These are phyloP conservation scores for Staphylotrichum tortipilum DNA, from an alignment of 495 filamentous ascomycete species.

Conservation along the genomic window DNA sequence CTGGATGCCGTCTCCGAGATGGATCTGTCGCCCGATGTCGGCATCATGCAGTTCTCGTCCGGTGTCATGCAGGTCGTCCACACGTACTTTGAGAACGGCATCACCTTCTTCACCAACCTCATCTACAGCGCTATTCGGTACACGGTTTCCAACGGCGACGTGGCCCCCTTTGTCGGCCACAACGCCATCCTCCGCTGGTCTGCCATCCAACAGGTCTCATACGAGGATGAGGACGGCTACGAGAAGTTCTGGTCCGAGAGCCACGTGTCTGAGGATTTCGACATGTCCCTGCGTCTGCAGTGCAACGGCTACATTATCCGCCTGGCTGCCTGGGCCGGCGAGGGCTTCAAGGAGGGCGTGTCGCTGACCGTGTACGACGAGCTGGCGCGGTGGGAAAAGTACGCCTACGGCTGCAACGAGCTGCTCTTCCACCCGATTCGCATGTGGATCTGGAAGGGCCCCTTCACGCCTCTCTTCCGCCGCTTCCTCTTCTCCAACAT, in stretches of 20 bases:
- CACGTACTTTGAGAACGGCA: conserved; percentile 65
- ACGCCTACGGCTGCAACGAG: conserved; percentile 82
- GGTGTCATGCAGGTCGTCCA: conserved; percentile 75
- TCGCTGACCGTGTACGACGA: conserved; percentile 82
- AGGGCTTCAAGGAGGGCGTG: conserved; percentile 78
- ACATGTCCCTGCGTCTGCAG: conserved; percentile 76
- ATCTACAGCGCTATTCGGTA: conserved; percentile 73
- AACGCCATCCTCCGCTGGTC: conserved; percentile 75
- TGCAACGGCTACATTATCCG: conserved; percentile 64
- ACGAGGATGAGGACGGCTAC: conserved; percentile 56
- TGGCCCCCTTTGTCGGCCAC: conserved; percentile 72
- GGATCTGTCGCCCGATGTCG: conserved; percentile 71
- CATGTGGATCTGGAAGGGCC: conserved; percentile 53
- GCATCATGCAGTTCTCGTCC: conserved; percentile 72
- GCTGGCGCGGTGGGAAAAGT: conserved; percentile 76
- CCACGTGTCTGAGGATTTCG: conserved; percentile 78
- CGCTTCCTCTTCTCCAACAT: conserved; percentile 63
- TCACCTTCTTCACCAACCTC: conserved; percentile 79
- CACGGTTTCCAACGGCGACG: conserved; percentile 72
- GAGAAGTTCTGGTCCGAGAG: conserved; percentile 80
- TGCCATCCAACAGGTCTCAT: conserved; percentile 68
- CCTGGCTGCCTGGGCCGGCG: conserved; percentile 61
- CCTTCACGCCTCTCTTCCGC: conserved; percentile 68
- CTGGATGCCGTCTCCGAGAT: conserved; percentile 72
- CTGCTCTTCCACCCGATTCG: conserved; percentile 68